A percentile compares a stretch with the other conserved stretches of the same genome.
phyloP scores from a whole-genome alignment of 2,329 filamentous ascomycete species.

The Fusarium sacchari region DNA sequence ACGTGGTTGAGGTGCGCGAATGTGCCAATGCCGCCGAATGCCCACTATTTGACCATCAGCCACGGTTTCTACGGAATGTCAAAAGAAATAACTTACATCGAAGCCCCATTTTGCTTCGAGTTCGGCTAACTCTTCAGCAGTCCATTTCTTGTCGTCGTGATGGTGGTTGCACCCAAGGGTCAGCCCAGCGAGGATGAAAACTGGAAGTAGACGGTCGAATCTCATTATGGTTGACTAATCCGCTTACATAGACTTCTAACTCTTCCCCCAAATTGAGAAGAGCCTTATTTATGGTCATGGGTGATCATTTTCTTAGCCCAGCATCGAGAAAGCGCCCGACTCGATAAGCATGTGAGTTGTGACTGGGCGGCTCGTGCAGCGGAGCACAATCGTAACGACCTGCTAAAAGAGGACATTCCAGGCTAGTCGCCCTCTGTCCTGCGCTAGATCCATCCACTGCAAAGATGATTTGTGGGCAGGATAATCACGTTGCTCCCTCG shows the following conservation, averaged over 20 bases:
- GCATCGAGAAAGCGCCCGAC: rapidly evolving
- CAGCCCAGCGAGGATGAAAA: constrained; percentile 42
- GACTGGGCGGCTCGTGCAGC: background rate
- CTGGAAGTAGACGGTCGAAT: rapidly evolving
- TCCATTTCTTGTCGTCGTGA: constrained; percentile 56
- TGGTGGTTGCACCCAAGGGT: constrained; percentile 44
- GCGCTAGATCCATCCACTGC: background rate
- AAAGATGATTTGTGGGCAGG: background rate
- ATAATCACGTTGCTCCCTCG: background rate
- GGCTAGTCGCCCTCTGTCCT: background rate
- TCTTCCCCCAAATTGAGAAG: rapidly evolving
- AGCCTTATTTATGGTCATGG: background rate
- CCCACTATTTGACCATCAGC: constrained; percentile 43
- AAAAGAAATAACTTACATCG: constrained; percentile 54
- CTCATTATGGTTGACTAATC: background rate
- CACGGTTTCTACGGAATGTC: rapidly evolving
- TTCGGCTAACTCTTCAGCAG: constrained; percentile 61
- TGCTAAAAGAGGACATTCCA: background rate
- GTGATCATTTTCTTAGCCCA: rapidly evolving
- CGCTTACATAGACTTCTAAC: rapidly evolving
- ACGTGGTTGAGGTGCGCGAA: constrained; percentile 78
- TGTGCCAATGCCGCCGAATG: constrained; percentile 77
- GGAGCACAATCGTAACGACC: background rate
- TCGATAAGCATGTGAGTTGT: background rate
- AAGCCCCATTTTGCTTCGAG: constrained; percentile 67